Conservation (phyloP, 2,329 filamentous ascomycete species). For the Fusarium solani-melongenae region DNA sequence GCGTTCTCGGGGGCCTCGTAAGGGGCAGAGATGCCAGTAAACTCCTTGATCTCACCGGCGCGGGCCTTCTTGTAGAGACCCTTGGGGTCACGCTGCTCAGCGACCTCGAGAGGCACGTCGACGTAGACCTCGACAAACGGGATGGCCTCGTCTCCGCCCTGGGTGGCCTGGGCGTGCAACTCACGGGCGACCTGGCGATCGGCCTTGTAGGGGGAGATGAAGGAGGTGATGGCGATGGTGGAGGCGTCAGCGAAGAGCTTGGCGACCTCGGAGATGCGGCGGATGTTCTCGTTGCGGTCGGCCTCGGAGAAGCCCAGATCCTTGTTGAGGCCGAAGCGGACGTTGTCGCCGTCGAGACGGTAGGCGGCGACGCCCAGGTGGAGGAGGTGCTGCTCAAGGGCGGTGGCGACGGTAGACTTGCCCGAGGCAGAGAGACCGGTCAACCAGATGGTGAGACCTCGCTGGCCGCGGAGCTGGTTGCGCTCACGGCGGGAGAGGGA, state of each 20-base stretch:
- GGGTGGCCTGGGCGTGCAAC: conserved; percentile 72
- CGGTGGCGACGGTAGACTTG: conserved; percentile 96
- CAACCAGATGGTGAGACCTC: conserved; percentile 96
- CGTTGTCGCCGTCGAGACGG: conserved; percentile 97
- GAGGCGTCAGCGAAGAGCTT: conserved; percentile 95
- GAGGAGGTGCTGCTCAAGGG: conserved; percentile 95
- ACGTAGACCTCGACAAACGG: conserved; percentile 95
- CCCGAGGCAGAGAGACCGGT: conserved; percentile 96
- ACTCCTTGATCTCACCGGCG: conserved; percentile 94
- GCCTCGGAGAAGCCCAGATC: conserved; percentile 94
- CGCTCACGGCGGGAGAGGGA: conserved; percentile 84
- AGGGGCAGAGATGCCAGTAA: conserved; percentile 93
- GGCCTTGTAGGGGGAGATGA: conserved; percentile 93
- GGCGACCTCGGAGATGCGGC: conserved; percentile 94
- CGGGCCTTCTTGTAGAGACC: conserved; percentile 97
- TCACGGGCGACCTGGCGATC: conserved; percentile 86
- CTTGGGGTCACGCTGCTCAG: conserved; percentile 96
- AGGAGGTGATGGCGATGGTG: conserved; percentile 90
- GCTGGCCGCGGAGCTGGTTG: conserved; percentile 79
- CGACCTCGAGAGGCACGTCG: conserved; percentile 89
- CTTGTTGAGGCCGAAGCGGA: conserved; percentile 97
- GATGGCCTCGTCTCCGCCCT: conserved; percentile 73
- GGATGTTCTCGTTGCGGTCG: conserved; percentile 97
- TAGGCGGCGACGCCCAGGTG: conserved; percentile 87
- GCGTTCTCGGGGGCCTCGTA: conserved; percentile 90